phyloP scores from a whole-genome alignment of 495 filamentous ascomycete species.

The Viridothelium virens region DNA sequence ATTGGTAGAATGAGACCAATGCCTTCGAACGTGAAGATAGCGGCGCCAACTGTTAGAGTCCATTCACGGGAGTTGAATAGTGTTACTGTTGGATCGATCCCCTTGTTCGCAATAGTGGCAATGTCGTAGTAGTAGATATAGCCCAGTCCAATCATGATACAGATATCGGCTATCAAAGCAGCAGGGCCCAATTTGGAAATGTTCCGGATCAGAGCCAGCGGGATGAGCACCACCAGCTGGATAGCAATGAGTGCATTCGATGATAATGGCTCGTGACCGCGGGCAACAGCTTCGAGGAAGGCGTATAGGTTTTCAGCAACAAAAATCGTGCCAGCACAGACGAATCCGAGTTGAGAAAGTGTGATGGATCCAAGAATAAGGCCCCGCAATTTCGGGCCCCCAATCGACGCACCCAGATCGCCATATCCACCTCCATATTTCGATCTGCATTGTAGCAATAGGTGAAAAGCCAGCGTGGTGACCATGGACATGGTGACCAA shows the following conservation, averaged over 20 bases:
- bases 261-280: constrained; percentile 71
- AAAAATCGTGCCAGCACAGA: constrained; percentile 97
- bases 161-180: constrained; percentile 82
- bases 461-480: constrained; percentile 93
- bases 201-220: constrained; percentile 85
- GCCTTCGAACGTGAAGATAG: constrained; percentile 97
- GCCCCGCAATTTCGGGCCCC: constrained; percentile 77
- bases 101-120: constrained; percentile 64
- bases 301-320: constrained; percentile 92
- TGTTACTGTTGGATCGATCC: constrained; percentile 74
- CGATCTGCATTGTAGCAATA: constrained; percentile 78
- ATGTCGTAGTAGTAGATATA: constrained; percentile 97
- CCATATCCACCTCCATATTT: constrained; percentile 85
- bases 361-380: constrained; percentile 87
- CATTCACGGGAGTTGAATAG: constrained; percentile 81
- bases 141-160: constrained; percentile 83
- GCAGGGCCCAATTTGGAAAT: constrained; percentile 81
- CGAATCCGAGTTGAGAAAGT: constrained; percentile 88
- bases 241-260: constrained; percentile 85
- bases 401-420: constrained; percentile 90
- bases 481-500: constrained; percentile 72
- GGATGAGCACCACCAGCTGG: constrained; percentile 88
- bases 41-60: constrained; percentile 96
- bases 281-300: constrained; percentile 75
- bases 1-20: constrained; percentile 98